Percentiles rank a stretch among this genome's conserved stretches.
Evolutionary conservation across 768 basidiomycete genomes (phyloP).

Genomic region (Polyporus arcularius): DNA sequence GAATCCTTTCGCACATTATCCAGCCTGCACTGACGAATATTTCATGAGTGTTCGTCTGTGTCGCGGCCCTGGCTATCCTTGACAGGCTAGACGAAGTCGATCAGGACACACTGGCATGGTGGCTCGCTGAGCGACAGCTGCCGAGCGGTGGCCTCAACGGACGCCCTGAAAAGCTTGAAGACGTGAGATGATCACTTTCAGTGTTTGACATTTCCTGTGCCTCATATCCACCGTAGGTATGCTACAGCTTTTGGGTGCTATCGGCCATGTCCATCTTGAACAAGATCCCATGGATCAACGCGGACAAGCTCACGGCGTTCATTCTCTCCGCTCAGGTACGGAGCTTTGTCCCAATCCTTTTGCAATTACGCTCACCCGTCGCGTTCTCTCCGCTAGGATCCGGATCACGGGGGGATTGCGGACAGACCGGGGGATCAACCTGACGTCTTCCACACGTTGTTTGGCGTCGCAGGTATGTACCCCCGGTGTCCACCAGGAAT

Average conservation of each 20-base stretch:
- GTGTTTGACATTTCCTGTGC: neutral
- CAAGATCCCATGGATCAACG: slow-evolving; percentile 86
- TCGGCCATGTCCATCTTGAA: slow-evolving; percentile 84
- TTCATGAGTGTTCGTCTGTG: slow-evolving; percentile 83
- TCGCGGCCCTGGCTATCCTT: slow-evolving; percentile 84
- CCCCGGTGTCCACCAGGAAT: neutral
- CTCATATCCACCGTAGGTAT: slow-evolving; percentile 59
- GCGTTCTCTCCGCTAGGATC: slow-evolving; percentile 54
- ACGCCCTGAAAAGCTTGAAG: slow-evolving; percentile 96
- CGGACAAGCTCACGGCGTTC: slow-evolving; percentile 72
- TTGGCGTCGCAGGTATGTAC: slow-evolving; percentile 78
- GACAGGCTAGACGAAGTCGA: slow-evolving; percentile 82
- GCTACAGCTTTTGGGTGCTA: slow-evolving; percentile 97
- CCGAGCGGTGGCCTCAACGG: slow-evolving; percentile 95
- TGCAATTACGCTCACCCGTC: neutral
- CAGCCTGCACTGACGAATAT: neutral
- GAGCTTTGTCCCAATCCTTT: neutral
- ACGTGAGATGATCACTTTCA: slow-evolving; percentile 53
- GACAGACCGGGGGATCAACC: slow-evolving; percentile 92
- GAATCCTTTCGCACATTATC: neutral
- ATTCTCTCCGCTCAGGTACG: slow-evolving; percentile 86
- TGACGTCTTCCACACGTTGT: slow-evolving; percentile 96
- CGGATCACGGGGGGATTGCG: slow-evolving; percentile 89
- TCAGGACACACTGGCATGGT: slow-evolving; percentile 80
- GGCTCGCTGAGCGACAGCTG: slow-evolving; percentile 92